These are phyloP conservation scores for Rhinocladiella similis DNA, from an alignment of 2,329 filamentous ascomycete species.

Conservation along the genomic window DNA sequence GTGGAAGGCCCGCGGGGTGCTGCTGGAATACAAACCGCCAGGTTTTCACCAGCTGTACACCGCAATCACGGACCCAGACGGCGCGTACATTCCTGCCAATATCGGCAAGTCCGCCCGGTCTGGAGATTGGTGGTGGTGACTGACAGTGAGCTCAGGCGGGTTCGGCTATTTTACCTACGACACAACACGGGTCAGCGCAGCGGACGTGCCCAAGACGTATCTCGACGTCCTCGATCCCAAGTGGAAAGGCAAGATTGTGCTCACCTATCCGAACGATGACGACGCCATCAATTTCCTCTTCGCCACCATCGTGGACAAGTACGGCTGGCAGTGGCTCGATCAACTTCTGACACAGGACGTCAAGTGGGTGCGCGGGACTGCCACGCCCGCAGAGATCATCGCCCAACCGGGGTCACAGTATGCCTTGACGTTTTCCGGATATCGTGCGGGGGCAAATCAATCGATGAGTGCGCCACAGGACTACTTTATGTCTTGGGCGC, in stretches of 20 bases:
- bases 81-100: constrained; percentile 39
- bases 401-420: constrained; percentile 29
- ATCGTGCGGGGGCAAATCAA: too few relatives aligned
- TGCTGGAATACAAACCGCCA: constrained; percentile 52
- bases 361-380: constrained; percentile 53
- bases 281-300: constrained; percentile 52
- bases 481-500: constrained; percentile 51
- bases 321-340: constrained; percentile 52
- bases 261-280: constrained; percentile 61
- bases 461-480: constrained; percentile 37
- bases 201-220: constrained; percentile 40
- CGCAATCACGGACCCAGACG: constrained; percentile 42
- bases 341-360: constrained; percentile 50
- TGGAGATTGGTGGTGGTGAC: constrained; percentile 37
- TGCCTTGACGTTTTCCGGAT: too few relatives aligned
- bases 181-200: constrained; percentile 38
- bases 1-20: constrained; percentile 39
- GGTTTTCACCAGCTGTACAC: constrained; percentile 47
- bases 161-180: constrained; percentile 42
- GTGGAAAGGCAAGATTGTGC: constrained; percentile 54
- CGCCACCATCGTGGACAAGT: constrained; percentile 48
- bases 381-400: constrained; percentile 36
- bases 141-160: constrained; percentile 21
- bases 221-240: constrained; percentile 49
- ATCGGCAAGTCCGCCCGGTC: too few relatives aligned